Conservation (phyloP, 208 protist genomes). For the Leishmania martiniquensis region DNA sequence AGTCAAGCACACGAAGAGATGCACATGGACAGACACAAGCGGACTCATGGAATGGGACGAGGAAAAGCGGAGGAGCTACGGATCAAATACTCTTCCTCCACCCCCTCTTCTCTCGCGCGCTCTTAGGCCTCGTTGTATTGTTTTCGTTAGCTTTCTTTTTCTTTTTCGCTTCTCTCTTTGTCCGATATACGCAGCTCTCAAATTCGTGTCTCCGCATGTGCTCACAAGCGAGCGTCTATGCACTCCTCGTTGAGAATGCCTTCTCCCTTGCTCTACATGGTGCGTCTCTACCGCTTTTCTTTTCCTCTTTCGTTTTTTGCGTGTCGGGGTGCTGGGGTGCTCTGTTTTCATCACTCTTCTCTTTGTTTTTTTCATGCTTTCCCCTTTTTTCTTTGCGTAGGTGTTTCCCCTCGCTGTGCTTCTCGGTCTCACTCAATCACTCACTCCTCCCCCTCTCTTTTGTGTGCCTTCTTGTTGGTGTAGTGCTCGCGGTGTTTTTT, state of each 20-base stretch:
- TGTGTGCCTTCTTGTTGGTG: too few species aligned
- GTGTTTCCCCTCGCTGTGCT: too few species aligned
- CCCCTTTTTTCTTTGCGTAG: too few species aligned
- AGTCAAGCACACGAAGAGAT: too few species aligned
- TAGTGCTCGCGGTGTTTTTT: neutral
- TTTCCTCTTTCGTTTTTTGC: too few species aligned
- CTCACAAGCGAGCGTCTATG: neutral
- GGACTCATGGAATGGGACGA: neutral
- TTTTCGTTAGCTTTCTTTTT: constrained; percentile 4
- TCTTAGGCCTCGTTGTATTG: neutral
- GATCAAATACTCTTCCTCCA: neutral
- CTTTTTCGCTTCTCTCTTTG: constrained; percentile 14
- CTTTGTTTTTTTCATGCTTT: neutral
- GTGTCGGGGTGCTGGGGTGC: too few species aligned
- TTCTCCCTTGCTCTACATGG: neutral
- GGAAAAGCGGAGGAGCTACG: neutral
- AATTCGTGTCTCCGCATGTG: neutral
- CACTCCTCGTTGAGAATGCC: constrained; percentile 1
- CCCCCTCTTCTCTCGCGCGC: neutral
- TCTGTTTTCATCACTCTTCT: neutral
- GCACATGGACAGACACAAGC: neutral
- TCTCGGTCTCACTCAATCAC: too few species aligned
- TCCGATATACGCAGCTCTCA: neutral
- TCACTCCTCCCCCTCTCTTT: too few species aligned
- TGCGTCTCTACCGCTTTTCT: neutral